phyloP scores from a whole-genome alignment of 1,284 basidiomycete species.

The Sanghuangporus sanghuang region DNA sequence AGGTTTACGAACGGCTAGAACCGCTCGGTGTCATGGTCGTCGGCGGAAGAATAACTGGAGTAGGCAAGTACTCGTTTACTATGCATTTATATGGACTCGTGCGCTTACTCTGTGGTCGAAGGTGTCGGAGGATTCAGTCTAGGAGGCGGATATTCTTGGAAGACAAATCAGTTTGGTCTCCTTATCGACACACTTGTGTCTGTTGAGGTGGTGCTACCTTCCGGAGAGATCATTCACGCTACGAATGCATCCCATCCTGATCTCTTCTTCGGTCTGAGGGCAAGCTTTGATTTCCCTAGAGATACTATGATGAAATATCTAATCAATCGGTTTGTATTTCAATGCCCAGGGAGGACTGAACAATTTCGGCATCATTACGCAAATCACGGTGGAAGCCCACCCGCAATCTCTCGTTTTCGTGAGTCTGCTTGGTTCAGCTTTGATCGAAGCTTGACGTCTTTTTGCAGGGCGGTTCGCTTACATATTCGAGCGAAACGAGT shows the following conservation, averaged over 20 bases:
- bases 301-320: neutral
- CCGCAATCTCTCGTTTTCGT: slow-evolving; percentile 9
- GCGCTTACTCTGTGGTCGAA: neutral
- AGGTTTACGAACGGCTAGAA: slow-evolving; percentile 22
- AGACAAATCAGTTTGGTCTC: slow-evolving; percentile 16
- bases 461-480: slow-evolving; percentile 10
- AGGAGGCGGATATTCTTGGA: slow-evolving; percentile 17
- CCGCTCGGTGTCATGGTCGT: slow-evolving; percentile 19
- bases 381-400: slow-evolving; percentile 2
- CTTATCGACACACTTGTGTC: slow-evolving; percentile 13
- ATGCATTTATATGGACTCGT: neutral
- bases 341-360: slow-evolving; percentile 14
- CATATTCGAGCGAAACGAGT: slow-evolving; percentile 2
- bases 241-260: slow-evolving; percentile 12
- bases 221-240: slow-evolving; percentile 6
- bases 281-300: neutral
- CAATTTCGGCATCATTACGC: slow-evolving; percentile 16
- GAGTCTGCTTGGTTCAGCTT: neutral
- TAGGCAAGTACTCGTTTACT: slow-evolving; percentile 10
- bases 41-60: slow-evolving; percentile 22
- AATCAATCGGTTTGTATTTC: neutral
- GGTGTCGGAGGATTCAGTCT: slow-evolving; percentile 16
- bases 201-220: slow-evolving; percentile 13
- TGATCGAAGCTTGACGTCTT: neutral
- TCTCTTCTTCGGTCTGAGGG: slow-evolving; percentile 17